phyloP scores from a whole-genome alignment of 2,329 filamentous ascomycete species.

The Fusarium illudens region DNA sequence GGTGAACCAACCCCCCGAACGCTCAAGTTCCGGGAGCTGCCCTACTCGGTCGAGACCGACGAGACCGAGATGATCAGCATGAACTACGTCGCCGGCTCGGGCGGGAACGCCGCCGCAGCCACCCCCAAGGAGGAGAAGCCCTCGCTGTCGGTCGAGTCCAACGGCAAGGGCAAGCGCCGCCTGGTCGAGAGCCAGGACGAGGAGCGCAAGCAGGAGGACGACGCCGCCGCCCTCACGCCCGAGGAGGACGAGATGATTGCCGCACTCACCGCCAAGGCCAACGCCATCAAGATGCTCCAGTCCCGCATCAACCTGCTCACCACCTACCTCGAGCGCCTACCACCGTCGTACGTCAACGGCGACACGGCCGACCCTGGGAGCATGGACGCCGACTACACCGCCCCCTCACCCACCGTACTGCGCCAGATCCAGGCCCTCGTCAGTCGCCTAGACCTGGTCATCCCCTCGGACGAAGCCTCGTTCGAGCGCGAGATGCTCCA shows the following conservation, averaged over 20 bases:
- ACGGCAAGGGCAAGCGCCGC: conserved; percentile 62
- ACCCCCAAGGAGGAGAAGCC: conserved; percentile 57
- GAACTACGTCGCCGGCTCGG: conserved; percentile 87
- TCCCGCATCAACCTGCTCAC: conserved; percentile 76
- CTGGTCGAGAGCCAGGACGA: conserved; percentile 47
- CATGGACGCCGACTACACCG: conserved; percentile 51
- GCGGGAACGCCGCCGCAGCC: conserved; percentile 76
- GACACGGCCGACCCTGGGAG: conserved; percentile 50
- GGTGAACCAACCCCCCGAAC: conserved; percentile 62
- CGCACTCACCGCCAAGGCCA: conserved; percentile 83
- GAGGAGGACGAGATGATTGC: conserved; percentile 70
- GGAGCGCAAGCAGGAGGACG: conserved; percentile 46
- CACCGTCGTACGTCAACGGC: conserved; percentile 68
- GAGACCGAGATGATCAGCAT: conserved; percentile 98
- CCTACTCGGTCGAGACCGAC: conserved; percentile 89
- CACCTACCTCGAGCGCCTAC: conserved; percentile 79
- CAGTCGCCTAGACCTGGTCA: conserved; percentile 81
- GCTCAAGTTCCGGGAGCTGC: conserved; percentile 82
- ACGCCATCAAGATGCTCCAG: conserved; percentile 93
- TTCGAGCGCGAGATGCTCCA: conserved; percentile 77
- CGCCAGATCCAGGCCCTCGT: conserved; percentile 89
- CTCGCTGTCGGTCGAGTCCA: conserved; percentile 55
- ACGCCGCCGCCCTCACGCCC: conserved; percentile 57
- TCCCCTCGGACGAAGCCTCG: conserved; percentile 71
- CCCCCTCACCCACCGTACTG: conserved; percentile 75